These are phyloP conservation scores for Gynandropsis gynandra DNA, from an alignment of 345 rosid species.

Conservation along the genomic window DNA sequence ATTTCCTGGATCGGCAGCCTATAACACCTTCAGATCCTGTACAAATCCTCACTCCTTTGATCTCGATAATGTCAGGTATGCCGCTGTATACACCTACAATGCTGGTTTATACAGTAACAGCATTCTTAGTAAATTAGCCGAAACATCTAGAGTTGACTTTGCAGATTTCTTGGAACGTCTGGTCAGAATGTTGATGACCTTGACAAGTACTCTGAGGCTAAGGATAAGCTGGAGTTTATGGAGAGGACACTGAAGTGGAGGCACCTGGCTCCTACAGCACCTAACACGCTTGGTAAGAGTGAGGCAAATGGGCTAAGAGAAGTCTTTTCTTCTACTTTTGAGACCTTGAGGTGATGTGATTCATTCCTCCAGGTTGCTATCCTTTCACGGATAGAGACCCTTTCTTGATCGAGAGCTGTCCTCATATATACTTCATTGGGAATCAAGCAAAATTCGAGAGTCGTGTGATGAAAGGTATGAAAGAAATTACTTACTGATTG, in stretches of 20 bases:
- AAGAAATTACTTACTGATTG: not conserved
- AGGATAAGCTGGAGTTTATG: constrained; percentile 70
- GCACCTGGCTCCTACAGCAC: constrained; percentile 95
- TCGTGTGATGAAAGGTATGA: constrained; percentile 51
- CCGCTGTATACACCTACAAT: not conserved
- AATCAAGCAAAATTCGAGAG: constrained; percentile 73
- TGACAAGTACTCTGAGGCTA: constrained; percentile 78
- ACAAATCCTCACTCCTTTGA: constrained; percentile 96
- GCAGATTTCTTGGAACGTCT: constrained; percentile 97
- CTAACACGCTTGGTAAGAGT: constrained; percentile 79
- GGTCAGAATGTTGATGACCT: constrained; percentile 96
- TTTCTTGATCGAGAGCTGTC: constrained; percentile 82
- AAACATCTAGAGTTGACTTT: constrained; percentile 14
- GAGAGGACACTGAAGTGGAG: constrained; percentile 95
- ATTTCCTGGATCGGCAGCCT: constrained; percentile 79
- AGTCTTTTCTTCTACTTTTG: not conserved
- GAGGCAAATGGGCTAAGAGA: too few relatives aligned
- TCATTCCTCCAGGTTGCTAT: constrained; percentile 71
- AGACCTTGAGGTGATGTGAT: not conserved
- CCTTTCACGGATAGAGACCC: constrained; percentile 95
- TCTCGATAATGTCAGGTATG: constrained; percentile 68
- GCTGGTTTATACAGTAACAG: constrained; percentile 6
- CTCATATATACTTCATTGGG: constrained; percentile 88
- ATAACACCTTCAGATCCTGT: constrained; percentile 83
- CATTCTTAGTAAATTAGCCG: constrained; percentile 1